Evolutionary conservation across 2,329 filamentous ascomycete species (phyloP).

Genomic region (Teratosphaeria zuluensis): DNA sequence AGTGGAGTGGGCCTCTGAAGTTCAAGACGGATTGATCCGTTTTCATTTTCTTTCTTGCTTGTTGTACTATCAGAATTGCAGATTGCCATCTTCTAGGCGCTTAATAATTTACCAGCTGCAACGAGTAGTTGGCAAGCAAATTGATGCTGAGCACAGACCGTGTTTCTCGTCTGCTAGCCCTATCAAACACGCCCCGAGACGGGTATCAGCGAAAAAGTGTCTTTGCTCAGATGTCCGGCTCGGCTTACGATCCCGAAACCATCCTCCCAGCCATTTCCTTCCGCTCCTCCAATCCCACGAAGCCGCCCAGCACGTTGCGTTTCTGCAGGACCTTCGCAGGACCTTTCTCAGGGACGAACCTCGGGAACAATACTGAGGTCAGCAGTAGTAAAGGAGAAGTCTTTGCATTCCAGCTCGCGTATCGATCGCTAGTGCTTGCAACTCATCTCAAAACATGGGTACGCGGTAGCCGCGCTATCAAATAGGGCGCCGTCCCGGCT

Average conservation of each 20-base stretch:
- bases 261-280: not conserved
- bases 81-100: not conserved
- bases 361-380: not conserved
- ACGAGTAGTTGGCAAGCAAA: not conserved
- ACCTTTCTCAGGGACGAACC: not conserved
- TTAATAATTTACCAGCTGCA: not conserved
- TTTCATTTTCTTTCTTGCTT: not conserved
- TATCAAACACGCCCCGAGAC: not conserved
- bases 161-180: not conserved
- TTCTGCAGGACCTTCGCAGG: not conserved
- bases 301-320: not conserved
- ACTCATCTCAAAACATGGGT: not conserved
- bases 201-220: not conserved
- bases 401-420: not conserved
- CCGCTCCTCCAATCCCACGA: not conserved
- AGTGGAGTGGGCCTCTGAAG: conserved; percentile 5
- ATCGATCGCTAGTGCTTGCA: not conserved
- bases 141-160: not conserved
- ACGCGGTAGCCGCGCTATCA: not conserved
- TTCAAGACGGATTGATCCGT: not conserved
- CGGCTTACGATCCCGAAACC: not conserved
- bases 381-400: not conserved
- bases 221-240: not conserved
- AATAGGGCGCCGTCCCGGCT: not conserved
- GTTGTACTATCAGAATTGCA: not conserved